phyloP scores from a whole-genome alignment of 2,329 filamentous ascomycete species.

The Trichoderma koningii region DNA sequence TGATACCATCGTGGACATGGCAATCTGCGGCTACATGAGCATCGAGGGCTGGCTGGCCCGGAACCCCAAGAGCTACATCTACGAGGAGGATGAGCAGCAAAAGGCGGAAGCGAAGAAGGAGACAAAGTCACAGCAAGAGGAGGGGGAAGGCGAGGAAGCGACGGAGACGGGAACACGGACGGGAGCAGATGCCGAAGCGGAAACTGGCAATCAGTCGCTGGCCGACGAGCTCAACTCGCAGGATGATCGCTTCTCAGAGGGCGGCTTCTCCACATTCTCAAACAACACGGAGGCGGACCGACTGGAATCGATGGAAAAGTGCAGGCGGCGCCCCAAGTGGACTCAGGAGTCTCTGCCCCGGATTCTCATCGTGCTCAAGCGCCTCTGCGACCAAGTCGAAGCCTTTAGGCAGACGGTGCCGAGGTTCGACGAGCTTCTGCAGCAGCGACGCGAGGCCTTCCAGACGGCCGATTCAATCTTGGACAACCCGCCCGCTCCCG shows the following conservation, averaged over 20 bases:
- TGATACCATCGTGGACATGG: slow-evolving; percentile 77
- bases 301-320: slow-evolving; percentile 52
- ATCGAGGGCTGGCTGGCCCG: slow-evolving; percentile 90
- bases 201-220: slow-evolving; percentile 10
- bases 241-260: slow-evolving; percentile 11
- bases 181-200: slow-evolving; percentile 20
- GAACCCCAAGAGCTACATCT: slow-evolving; percentile 63
- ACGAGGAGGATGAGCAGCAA: slow-evolving; percentile 42
- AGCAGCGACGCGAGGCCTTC: slow-evolving; percentile 65
- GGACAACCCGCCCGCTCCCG: slow-evolving; percentile 38
- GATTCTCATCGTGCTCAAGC: slow-evolving; percentile 60
- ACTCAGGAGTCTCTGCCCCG: slow-evolving; percentile 51
- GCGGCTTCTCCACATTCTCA: slow-evolving; percentile 5
- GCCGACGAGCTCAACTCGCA: slow-evolving; percentile 23
- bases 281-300: slow-evolving; percentile 39
- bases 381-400: slow-evolving; percentile 62
- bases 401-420: slow-evolving; percentile 65
- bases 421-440: slow-evolving; percentile 72
- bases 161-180: slow-evolving; percentile 15
- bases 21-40: slow-evolving; percentile 79
- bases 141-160: slow-evolving; percentile 5
- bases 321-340: slow-evolving; percentile 58
- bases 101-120: neutral
- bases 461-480: slow-evolving; percentile 58
- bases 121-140: slow-evolving; percentile 4